Evolutionary conservation across 2,329 filamentous ascomycete species (phyloP), one percentile per base, ranked within the genome.

Genomic region (Cercospora brassicicola): DNA sequence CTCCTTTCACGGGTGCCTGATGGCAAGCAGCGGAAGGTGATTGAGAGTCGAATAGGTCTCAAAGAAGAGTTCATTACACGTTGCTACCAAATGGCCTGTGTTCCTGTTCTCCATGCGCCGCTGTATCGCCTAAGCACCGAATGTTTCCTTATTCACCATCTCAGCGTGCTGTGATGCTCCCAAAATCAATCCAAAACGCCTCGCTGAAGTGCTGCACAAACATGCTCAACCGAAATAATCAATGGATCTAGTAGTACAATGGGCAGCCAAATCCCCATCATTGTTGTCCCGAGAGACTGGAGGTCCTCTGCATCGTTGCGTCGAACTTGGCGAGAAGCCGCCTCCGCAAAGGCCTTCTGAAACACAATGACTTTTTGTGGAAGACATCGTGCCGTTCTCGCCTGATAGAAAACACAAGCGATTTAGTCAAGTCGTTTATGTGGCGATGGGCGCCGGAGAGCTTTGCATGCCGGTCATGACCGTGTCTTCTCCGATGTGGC

Each of bases 401-500:
- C 1, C 3, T 6, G 45, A 23, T 15, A 51, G 30, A 28, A 10
- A 7, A 39, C 30, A 2, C 20, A 53, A 20, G 20, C 28, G 20
- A 28, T 64, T 1, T 11, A 15, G 28, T 13, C 15, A 31, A 28
- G 60, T 59, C 28, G 11, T 26, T 23, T 26, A 62, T 9, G 62
- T 51, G 31, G 62, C 45, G n/a, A 57, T 55, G 31, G 56, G 77
- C 48, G 77, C 76, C 11, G 78, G 78, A 28, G 78, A 79, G 72
- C 78, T 79, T 56, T 75, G 76, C 31, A 78, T 73, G 20, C 72
- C 76, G 18, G 73, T 75, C 69, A 74, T 75, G 59, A 74, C 71
- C 2, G 68, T 74, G 15, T 73, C 68, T 26, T 76, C 76, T 48
- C 72, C 70, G 15, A 84, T 82, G 42, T 83, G 84, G n/a, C 81